Base-by-base conservation (phyloP, 2,329 filamentous ascomycete genomes). In the Nannizziopsis arthrosporioides region DNA sequence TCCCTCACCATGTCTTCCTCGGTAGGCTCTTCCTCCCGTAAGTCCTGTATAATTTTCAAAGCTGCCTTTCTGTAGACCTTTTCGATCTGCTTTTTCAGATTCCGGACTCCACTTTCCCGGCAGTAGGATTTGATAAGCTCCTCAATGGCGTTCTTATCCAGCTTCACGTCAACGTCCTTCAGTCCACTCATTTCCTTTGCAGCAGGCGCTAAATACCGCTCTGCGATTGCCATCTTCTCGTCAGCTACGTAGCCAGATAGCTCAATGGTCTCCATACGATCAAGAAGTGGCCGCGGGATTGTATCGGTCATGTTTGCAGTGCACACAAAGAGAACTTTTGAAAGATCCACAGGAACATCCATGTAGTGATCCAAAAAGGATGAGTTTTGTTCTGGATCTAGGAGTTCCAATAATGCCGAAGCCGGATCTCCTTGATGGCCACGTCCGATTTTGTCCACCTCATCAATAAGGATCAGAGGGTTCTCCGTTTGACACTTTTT, bases 401-500 rank as follows among this genome's bases (percentile, higher is more conserved):
- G 80, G 44, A 98, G 70, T 64, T 98, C 92, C 2, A 98, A 78
- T 46, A 98, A 74, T 27, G 92, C 92, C 15, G 90, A 95, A 1
- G 92, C 87, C 11, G 93, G 93, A 60, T 98, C 92, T 19, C 92
- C 92, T 68, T 96, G 92, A 63, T 95, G 92, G 4, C 92, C 92
- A 49, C 88, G 82, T 30, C 92, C 92, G 62, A 98, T 94, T 72
- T 98, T 98, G 74, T 98, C 92, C 50, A 98, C 82, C 63, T 98
- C 92, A 62, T 98, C 92, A 55, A 98, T 96, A 54, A 98, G 70
- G 44, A 98, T 88, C 27, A 98, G 74, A 22, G 92, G 92, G 64
- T 98, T 98, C 68, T 98, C 93, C 0, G 92, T 98, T 70, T 96
- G 89, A 63, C 90, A 96, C 68, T 98, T 98, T 75, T 98, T 98